Evolutionary conservation across 805 yeast genomes (phyloP), one percentile per base, ranked within the genome.

Genomic region (Lipomyces sp.): DNA sequence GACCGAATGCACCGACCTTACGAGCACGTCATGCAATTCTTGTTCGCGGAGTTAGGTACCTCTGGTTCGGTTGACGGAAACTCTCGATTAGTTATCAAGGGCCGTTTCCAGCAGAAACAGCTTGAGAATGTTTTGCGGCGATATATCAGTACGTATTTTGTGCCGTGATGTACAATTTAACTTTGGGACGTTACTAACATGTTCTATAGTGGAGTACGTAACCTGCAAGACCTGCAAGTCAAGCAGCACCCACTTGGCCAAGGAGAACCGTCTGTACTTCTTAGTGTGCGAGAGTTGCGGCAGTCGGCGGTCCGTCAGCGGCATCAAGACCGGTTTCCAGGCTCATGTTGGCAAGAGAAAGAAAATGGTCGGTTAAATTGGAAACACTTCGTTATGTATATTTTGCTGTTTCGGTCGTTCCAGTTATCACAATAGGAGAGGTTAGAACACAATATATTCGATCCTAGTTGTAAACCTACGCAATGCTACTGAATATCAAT

Each of bases 281-380:
- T 85, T 95, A 84, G 97, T 93, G 75, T 95, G 99, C 85, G 92
- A 93, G 78, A 90, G 96, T 64, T 95, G 99, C 85, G 99, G 99
- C 73, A 90, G 97, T 59, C 88, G 98, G 59, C 89, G 97, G 82
- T 92, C 98, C 60, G 99, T 95, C 65, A 87, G 95, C 73, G 92
- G 97, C 57, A 95, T 95, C 81, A 95, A 96, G 87, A 91, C 98
- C 59, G 99, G 99, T 89, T 95, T 91, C 97, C 97, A 93, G 84
- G 99, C 99, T 74, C 94, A 90, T 77, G 88, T 91, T 75, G 96
- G 97, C 74, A 89, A 90, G 88, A 90, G 87, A 87, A 89, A 71
- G 59, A 65, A 67, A 60, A 58, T 68, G 33, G 56, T 66, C 63
- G 71, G 66, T 63, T 68, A 68, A 66, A 29, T 30, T 56, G 15